A percentile compares a stretch with the other conserved stretches of the same genome.
phyloP scores from a whole-genome alignment of 306 rosid genomes.

The Cucumis melo region DNA sequence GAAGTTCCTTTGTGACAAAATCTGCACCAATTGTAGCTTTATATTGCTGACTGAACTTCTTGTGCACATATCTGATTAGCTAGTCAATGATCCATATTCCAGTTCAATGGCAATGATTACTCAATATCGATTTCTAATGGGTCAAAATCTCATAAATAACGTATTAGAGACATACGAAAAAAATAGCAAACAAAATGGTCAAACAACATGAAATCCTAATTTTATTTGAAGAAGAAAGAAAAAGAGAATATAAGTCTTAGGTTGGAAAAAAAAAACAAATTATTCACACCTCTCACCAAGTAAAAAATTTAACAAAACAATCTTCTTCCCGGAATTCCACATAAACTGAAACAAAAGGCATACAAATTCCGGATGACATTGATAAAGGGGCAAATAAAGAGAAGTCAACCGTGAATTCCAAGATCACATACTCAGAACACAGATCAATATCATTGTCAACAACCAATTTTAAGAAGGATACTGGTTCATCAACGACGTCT shows the following conservation, averaged over 20 bases:
- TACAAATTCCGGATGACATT: background rate
- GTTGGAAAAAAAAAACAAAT: background rate
- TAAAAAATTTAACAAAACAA: background rate
- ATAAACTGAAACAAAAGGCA: background rate
- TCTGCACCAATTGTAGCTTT: constrained; percentile 99
- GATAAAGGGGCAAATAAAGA: background rate
- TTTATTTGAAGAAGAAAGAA: background rate
- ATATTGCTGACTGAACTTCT: constrained; percentile 94
- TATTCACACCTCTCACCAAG: background rate
- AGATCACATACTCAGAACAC: background rate
- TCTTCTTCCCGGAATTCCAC: background rate
- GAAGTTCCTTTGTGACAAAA: constrained; percentile 92
- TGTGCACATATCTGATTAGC: constrained; percentile 68
- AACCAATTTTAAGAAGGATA: constrained; percentile 34
- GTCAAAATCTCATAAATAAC: background rate
- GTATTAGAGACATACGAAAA: background rate
- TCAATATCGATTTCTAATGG: background rate
- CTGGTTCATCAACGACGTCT: constrained; percentile 96
- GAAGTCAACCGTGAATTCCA: background rate
- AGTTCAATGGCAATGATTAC: background rate
- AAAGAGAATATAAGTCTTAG: background rate
- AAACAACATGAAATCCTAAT: background rate
- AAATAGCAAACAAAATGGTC: background rate
- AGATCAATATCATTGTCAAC: constrained; percentile 6
- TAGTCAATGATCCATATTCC: constrained; percentile 28